Conservation (phyloP, 2,329 filamentous ascomycete genomes). For the Bimuria novae-zelandiae region DNA sequence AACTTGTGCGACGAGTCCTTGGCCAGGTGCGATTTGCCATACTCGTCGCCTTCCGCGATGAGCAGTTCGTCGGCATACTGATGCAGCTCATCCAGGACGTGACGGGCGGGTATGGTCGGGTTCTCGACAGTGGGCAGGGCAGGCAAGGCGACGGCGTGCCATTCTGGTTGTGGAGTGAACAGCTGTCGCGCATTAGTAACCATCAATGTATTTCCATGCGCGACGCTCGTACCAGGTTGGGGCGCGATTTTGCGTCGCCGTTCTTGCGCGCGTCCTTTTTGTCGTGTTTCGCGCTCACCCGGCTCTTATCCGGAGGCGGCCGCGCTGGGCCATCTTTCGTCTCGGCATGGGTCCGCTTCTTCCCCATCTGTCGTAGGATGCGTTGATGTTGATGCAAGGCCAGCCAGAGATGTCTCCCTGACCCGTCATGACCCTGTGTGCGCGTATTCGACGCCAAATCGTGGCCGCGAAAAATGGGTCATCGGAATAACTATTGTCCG, state of each 20-base stretch:
- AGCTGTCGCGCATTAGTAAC: slow-evolving; percentile 48
- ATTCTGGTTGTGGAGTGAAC: slow-evolving; percentile 68
- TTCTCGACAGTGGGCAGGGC: slow-evolving; percentile 54
- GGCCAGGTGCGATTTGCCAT: slow-evolving; percentile 71
- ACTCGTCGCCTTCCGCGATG: slow-evolving; percentile 76
- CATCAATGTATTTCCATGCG: slow-evolving; percentile 7
- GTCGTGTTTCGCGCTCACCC: slow-evolving; percentile 29
- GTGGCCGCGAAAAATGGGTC: too few species aligned
- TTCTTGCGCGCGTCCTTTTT: slow-evolving; percentile 37
- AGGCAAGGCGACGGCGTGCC: slow-evolving; percentile 65
- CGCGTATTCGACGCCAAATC: slow-evolving; percentile 10
- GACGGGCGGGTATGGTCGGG: slow-evolving; percentile 54
- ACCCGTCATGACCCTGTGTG: slow-evolving; percentile 40
- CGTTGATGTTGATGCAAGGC: slow-evolving; percentile 35
- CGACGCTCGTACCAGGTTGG: slow-evolving; percentile 35
- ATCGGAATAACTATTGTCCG: too few species aligned
- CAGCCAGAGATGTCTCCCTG: slow-evolving; percentile 46
- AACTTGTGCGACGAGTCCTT: slow-evolving; percentile 92
- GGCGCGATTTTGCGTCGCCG: slow-evolving; percentile 36
- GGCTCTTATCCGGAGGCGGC: slow-evolving; percentile 39
- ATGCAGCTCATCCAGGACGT: slow-evolving; percentile 63
- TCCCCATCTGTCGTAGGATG: slow-evolving; percentile 44
- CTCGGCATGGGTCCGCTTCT: slow-evolving; percentile 49
- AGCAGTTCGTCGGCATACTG: slow-evolving; percentile 75
- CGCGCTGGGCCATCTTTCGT: slow-evolving; percentile 47